A percentile compares a stretch with the other conserved stretches of the same genome.
Evolutionary conservation across 257 asterid genomes (phyloP).

Genomic region (Solanum piurae): DNA sequence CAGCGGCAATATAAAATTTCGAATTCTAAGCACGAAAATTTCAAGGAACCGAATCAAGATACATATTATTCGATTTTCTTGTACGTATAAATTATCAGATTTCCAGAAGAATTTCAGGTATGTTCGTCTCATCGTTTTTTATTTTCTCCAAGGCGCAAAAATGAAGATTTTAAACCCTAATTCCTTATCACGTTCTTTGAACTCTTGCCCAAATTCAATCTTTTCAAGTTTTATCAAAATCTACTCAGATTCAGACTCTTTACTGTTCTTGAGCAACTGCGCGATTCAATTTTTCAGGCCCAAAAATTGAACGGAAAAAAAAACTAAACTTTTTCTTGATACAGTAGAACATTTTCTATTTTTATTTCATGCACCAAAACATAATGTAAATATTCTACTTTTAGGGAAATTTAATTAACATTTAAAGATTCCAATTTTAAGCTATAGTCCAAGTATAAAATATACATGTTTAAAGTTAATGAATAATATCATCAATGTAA

Average conservation of each 20-base stretch:
- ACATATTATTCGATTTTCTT: background rate
- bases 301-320: background rate
- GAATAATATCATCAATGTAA: background rate
- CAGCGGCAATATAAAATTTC: background rate
- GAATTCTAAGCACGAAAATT: background rate
- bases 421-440: background rate
- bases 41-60: background rate
- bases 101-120: background rate
- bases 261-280: background rate
- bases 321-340: background rate
- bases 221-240: background rate
- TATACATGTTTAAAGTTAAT: background rate
- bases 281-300: background rate
- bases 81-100: background rate
- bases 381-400: background rate
- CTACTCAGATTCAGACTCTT: background rate
- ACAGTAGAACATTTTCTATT: background rate
- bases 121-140: background rate
- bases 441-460: background rate
- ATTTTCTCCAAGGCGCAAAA: background rate
- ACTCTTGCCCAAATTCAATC: background rate
- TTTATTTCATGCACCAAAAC: background rate
- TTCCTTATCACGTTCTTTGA: background rate
- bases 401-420: background rate
- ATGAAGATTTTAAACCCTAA: background rate